Evolutionary conservation across 441 rosid species (phyloP).

Genomic region (Pelargonium australe): DNA sequence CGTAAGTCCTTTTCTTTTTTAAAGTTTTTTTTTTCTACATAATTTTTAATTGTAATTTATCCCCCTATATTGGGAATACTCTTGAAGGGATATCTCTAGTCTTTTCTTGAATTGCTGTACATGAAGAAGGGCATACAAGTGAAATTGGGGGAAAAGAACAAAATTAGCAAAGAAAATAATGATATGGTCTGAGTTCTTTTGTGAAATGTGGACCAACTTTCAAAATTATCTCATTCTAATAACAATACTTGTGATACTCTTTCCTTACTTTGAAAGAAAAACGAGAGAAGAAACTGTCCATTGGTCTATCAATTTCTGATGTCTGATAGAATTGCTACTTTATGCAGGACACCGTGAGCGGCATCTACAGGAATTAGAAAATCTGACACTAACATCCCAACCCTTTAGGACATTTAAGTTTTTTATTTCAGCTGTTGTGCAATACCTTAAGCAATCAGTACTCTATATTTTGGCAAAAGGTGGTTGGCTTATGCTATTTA

Average conservation of each 20-base stretch:
- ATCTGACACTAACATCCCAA: slow-evolving; percentile 57
- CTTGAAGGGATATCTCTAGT: too few species aligned
- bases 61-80: too few species aligned
- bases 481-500: slow-evolving; percentile 57
- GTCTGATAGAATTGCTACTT: slow-evolving; percentile 14
- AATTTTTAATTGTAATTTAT: too few species aligned
- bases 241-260: background rate
- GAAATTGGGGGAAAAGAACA: background rate
- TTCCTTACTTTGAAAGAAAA: background rate
- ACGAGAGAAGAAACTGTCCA: background rate
- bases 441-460: slow-evolving; percentile 40
- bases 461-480: slow-evolving; percentile 61
- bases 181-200: too few species aligned
- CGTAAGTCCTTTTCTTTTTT: background rate
- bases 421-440: slow-evolving; percentile 52
- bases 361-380: slow-evolving; percentile 69
- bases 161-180: background rate
- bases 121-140: too few species aligned
- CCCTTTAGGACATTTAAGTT: slow-evolving; percentile 68
- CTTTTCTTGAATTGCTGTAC: background rate
- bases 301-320: background rate
- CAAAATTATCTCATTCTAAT: background rate
- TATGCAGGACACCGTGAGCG: slow-evolving; percentile 49
- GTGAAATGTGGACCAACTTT: background rate
- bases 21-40: too few species aligned